Percentiles rank a stretch among this genome's conserved stretches.
These are phyloP conservation scores for Zopfochytrium polystomum DNA, from an alignment of 371 early-diverging fungal genomes.

Conservation along the genomic window DNA sequence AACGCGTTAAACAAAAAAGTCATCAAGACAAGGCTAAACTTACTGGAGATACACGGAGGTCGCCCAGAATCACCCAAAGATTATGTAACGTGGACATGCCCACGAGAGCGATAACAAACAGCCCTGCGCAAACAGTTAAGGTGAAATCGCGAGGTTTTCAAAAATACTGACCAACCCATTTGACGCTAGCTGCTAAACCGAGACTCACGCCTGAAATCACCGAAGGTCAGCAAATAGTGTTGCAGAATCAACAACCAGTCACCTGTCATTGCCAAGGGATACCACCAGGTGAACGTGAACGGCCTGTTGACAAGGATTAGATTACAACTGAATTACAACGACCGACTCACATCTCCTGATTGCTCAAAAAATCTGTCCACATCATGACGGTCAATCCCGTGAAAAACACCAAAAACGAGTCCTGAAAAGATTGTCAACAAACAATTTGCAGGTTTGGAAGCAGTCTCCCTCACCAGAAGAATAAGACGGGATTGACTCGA, in stretches of 20 bases:
- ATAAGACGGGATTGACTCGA: constrained; percentile 77
- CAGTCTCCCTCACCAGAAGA: too few species aligned
- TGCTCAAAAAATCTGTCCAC: constrained; percentile 44
- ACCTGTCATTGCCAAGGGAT: constrained; percentile 36
- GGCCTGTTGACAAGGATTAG: too few species aligned
- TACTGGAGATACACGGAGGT: constrained; percentile 71
- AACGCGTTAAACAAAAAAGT: background rate
- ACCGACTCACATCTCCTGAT: too few species aligned
- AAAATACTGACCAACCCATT: constrained; percentile 66
- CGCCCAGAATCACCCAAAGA: constrained; percentile 81
- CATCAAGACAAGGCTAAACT: background rate
- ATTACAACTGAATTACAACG: too few species aligned
- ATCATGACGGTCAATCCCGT: constrained; percentile 45
- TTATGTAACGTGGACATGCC: constrained; percentile 82
- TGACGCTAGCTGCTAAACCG: constrained; percentile 45
- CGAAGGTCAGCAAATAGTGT: too few species aligned
- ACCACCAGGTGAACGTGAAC: constrained; percentile 47
- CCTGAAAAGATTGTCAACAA: too few species aligned
- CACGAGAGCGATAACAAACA: constrained; percentile 79
- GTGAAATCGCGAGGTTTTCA: too few species aligned
- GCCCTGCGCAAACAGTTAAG: too few species aligned
- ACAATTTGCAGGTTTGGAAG: too few species aligned
- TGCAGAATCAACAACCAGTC: too few species aligned
- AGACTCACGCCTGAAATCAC: constrained; percentile 32
- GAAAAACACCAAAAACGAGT: constrained; percentile 88